Percentiles rank a stretch among this genome's conserved stretches.
Evolutionary conservation across 2,329 filamentous ascomycete genomes (phyloP).

Genomic region (Ustulina deusta): DNA sequence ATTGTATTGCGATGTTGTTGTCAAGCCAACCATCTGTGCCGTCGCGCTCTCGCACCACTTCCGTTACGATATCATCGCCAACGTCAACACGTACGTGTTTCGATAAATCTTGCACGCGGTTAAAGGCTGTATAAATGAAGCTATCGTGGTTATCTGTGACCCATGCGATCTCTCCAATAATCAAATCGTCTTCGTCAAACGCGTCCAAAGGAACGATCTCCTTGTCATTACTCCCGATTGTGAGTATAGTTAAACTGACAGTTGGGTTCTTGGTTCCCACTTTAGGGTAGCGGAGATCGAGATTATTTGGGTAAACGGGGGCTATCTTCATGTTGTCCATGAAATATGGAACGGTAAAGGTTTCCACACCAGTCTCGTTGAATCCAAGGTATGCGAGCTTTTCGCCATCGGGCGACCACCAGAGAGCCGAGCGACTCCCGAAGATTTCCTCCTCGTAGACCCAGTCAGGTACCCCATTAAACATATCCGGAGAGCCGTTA

Average conservation of each 20-base stretch:
- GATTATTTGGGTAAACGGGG: constrained; percentile 70
- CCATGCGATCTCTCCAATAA: constrained; percentile 77
- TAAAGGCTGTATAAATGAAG: constrained; percentile 74
- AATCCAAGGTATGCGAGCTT: constrained; percentile 68
- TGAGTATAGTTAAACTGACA: constrained; percentile 68
- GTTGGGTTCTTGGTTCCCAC: constrained; percentile 76
- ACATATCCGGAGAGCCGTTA: constrained; percentile 71
- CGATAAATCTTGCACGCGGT: constrained; percentile 74
- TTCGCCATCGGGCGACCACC: constrained; percentile 68
- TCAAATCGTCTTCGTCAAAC: constrained; percentile 69
- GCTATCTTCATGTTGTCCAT: constrained; percentile 69
- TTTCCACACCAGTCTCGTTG: constrained; percentile 75
- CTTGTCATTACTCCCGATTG: constrained; percentile 61
- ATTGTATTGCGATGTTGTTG: constrained; percentile 67
- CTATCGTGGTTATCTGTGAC: constrained; percentile 70
- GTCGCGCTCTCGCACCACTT: constrained; percentile 66
- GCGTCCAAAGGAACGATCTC: constrained; percentile 64
- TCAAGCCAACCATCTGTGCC: constrained; percentile 73
- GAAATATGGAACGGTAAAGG: constrained; percentile 75
- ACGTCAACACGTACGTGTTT: constrained; percentile 71
- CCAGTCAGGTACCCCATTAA: constrained; percentile 75
- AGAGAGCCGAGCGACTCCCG: constrained; percentile 62
- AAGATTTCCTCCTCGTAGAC: constrained; percentile 72
- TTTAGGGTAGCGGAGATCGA: constrained; percentile 76
- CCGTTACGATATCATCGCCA: constrained; percentile 58